Base-by-base conservation (phyloP, 148 eudicot genomes). In the Rhododendron mucronatum region DNA sequence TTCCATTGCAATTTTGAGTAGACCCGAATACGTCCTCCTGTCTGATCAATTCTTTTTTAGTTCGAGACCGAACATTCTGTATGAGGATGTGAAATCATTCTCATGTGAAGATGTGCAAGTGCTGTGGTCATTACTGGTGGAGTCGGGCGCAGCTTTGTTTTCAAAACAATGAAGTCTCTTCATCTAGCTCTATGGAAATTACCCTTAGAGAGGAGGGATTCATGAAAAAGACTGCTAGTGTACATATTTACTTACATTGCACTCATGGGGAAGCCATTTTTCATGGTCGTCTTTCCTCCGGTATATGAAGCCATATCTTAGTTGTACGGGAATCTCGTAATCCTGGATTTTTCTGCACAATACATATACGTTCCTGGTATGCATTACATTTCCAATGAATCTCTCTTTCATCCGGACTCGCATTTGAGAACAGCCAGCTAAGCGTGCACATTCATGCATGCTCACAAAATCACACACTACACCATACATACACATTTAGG, bases 1-100 rank as follows among this genome's bases (percentile, higher is more conserved):
- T 39, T 14, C 16, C 57, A 51, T 51, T 51, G 18, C 14, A 51
- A 12, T 51, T 51, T 51, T 51, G 13, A 51, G 55, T 51, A 51
- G 55, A 51, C 55, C 55, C 3, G 55, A 51, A 51, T 51, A 12
- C 16, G 1, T 39, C 4, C 18, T 37, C 4, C 18, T 16, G 16
- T 51, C 44, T 39, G 44, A 39, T 39, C 6, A 39, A 61, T 61
- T 61, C 69, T 69, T 11, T 69, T 28, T 26, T 1, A 12, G 1
- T 26, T 69, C 11, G 26, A 63, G 28, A 20, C 8, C 7, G 13
- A n/a, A 85, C 67, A 50, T 92, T 13, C 55, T 92, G 82, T 92
- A 93, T 85, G 95, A 93, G 79, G 95, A 93, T 87, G 95, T 92
- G 69, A 92, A 93, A 85, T 89, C 93, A 2, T 91, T 92, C 57